These are phyloP conservation scores for Urochloa ruziziensis DNA, from an alignment of 176 grass and related monocot species.

Conservation along the genomic window DNA sequence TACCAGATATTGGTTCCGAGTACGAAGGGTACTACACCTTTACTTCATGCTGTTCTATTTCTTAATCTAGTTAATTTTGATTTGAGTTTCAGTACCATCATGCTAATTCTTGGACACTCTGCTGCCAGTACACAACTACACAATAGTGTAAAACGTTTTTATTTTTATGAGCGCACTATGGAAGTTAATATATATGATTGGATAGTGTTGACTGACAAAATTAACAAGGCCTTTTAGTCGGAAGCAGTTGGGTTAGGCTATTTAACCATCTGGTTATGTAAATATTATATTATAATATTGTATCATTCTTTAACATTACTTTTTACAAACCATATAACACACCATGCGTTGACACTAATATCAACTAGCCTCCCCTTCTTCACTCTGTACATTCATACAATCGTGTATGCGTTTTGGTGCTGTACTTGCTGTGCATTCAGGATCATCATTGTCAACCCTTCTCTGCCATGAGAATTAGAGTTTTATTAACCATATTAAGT, in stretches of 20 bases:
- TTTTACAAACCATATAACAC: not conserved
- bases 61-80: not conserved
- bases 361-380: not conserved
- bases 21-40: conserved; percentile 78
- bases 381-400: not conserved
- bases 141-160: not conserved
- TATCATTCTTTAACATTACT: not conserved
- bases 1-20: conserved; percentile 90
- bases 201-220: not conserved
- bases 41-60: not conserved
- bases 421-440: conserved; percentile 2
- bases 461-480: not conserved
- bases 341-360: not conserved
- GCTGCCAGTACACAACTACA: not conserved
- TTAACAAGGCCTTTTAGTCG: not conserved
- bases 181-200: conserved; percentile 4
- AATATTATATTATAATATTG: conserved; percentile 7
- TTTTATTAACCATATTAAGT: not conserved
- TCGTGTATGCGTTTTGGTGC: not conserved
- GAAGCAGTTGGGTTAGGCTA: no score
- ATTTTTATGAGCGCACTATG: not conserved
- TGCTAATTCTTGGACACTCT: not conserved
- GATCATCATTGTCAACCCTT: not conserved
- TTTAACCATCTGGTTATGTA: not conserved
- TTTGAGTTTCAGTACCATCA: conserved; percentile 19